Evolutionary conservation across 768 basidiomycete genomes (phyloP).

Genomic region (Mycena epipterygia): DNA sequence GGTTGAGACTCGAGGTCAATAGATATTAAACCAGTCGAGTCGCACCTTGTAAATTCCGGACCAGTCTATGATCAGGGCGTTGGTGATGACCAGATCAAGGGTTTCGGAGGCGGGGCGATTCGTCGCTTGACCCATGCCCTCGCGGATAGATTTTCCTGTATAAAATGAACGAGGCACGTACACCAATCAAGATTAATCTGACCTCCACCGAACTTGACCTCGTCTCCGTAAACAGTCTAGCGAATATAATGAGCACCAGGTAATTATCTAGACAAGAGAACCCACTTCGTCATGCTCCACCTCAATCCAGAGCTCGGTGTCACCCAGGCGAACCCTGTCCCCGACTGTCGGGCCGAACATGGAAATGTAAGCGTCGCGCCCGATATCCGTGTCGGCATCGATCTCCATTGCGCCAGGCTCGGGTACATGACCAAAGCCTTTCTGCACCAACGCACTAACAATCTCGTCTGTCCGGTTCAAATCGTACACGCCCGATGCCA

Average conservation of each 20-base stretch:
- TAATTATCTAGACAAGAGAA: conserved; percentile 16
- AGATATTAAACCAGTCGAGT: conserved; percentile 4
- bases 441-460: conserved; percentile 61
- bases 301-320: conserved; percentile 92
- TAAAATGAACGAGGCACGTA: neutral
- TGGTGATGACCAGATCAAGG: conserved; percentile 95
- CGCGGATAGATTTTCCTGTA: conserved; percentile 91
- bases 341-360: conserved; percentile 98
- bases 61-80: conserved; percentile 95
- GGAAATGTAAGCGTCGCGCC: conserved; percentile 83
- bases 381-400: conserved; percentile 65
- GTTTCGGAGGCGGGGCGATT: conserved; percentile 74
- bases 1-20: conserved; percentile 1
- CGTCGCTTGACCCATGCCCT: conserved; percentile 96
- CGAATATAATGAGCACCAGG: neutral
- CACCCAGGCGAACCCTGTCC: conserved; percentile 89
- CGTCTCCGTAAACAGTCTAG: conserved; percentile 92
- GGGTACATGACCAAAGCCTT: conserved; percentile 78
- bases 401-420: conserved; percentile 75
- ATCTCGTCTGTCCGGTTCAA: conserved; percentile 59
- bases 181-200: conserved; percentile 21
- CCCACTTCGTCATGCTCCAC: conserved; percentile 87
- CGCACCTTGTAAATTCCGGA: conserved; percentile 92
- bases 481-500: conserved; percentile 73
- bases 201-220: conserved; percentile 98